Evolutionary conservation across 75 land plant species (phyloP), one percentile per base, ranked within the genome.

Genomic region (Pinus albicaulis): DNA sequence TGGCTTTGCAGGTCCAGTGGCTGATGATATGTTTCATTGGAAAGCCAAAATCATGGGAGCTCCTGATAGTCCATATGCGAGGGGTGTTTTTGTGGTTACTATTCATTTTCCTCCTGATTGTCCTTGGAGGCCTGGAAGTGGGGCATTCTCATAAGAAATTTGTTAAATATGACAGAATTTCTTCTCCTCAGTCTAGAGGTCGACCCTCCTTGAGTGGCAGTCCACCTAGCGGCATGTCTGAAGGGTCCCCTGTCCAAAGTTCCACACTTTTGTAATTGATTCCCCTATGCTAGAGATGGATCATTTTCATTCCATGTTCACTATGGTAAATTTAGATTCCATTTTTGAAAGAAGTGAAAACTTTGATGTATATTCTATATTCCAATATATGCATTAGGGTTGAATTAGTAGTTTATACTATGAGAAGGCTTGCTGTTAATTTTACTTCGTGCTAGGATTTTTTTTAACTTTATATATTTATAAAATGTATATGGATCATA

Each of bases 21-120:
- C 76, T 1, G 89, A 87, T 72, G 89, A 87, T 70, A 38, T 85
- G 57, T 87, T 87, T 59, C 89, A 87, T 57, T 87, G 89, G 89
- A 88, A 87, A 66, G 89, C 89, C 13, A 87, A 88, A 62, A 87
- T 87, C 57, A 87, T 87, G 88, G 89, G 89, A 7, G 88, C 89
- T 14, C 23, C 88, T 13, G 88, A 87, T 4, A 87, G 89, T 44
- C 89, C 89, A 22, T 87, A 85, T 59, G 75, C 89, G 2, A 82
- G 88, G 52, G 89, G 89, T 22, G 89, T 87, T 41, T 87, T 87
- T 78, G 77, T 87, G 55, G 82, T 87, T n/a, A 87, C 57, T 55
- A 87, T 87, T 36, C 88, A 87, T 60, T 87, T 87, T 60, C 89
- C 89, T 38, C 89, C 88, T 68, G 89, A 87, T 64, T 87, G 85